Base-by-base conservation (phyloP, 2,329 filamentous ascomycete genomes). In the Gnomoniopsis smithogilvyi region DNA sequence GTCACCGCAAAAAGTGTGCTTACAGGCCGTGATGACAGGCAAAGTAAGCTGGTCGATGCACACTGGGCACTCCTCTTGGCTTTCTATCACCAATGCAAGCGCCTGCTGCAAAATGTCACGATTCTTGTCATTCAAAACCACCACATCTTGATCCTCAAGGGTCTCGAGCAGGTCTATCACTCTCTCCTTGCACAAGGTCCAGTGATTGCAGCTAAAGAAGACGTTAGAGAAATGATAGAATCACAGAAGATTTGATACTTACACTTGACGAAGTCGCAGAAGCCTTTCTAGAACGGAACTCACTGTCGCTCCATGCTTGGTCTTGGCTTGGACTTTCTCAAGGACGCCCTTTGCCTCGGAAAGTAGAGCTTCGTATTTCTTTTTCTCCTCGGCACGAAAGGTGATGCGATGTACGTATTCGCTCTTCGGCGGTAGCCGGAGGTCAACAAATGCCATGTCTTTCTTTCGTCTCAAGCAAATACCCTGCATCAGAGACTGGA, bases 371-470 rank as follows among this genome's bases (percentile, higher is more conserved):
- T 91, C 84, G 68, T 96, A 96, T 73, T 90, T 91, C 66, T 86
- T 83, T 64, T 86, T 80, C 70, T 96, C 92, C 38, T 92, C 86
- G 0, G 83, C 73, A 47, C 86, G 82, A 67, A 96, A 92, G 10
- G 86, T 79, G 64, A 96, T 85, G 10, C 84, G 84, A 66, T 95
- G 87, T 6, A 95, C 79, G 64, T 89, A 92, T 68, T 94, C 91
- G 1, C 86, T 88, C 67, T 96, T 86, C 15, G 86, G 78, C 0
- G 92, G 92, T 10, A 96, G 79, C 62, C 86, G 89, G 21, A 96
- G 77, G 64, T 96, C 91, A 54, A 96, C 83, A 67, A 96, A 96
- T 6, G 82, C 81, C 92, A 96, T 96, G 58, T 94, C 88, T 70
- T 96, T 96, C 72, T 87, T 89, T 41, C 92, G 85, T 41, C 92